Percentiles rank a stretch among this genome's conserved stretches.
phyloP scores from a whole-genome alignment of 1,284 basidiomycete species.

The Neolentinus lepideus region DNA sequence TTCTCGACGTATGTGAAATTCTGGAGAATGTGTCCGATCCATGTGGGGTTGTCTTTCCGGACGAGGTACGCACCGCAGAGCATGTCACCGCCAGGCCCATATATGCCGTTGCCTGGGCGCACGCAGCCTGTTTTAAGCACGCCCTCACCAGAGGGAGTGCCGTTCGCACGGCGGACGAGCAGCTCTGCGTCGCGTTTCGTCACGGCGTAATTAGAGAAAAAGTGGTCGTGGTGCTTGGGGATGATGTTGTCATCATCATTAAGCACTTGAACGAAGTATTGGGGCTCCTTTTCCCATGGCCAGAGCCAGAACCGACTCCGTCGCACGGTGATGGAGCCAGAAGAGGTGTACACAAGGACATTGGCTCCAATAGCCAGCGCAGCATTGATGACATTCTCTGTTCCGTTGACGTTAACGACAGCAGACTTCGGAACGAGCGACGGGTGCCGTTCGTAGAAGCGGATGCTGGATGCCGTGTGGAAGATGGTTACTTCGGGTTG shows the following conservation, averaged over 20 bases:
- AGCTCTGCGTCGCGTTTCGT: conserved; percentile 50
- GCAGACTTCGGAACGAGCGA: conserved; percentile 44
- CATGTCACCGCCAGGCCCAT: conserved; percentile 45
- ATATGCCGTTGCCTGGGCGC: conserved; percentile 59
- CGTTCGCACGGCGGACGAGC: conserved; percentile 49
- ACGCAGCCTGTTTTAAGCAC: conserved; percentile 59
- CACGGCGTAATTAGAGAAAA: conserved; percentile 65
- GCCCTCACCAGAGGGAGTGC: conserved; percentile 24
- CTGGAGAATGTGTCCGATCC: conserved; percentile 49
- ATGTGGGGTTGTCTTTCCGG: conserved; percentile 52
- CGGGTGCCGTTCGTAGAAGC: conserved; percentile 60
- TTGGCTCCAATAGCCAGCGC: conserved; percentile 35
- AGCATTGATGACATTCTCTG: conserved; percentile 52
- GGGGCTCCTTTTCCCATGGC: conserved; percentile 60
- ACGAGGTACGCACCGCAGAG: conserved; percentile 54
- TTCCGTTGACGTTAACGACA: conserved; percentile 57
- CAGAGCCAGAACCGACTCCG: conserved; percentile 55
- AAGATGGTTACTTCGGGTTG: conserved; percentile 51
- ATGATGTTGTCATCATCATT: conserved; percentile 44
- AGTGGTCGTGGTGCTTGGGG: conserved; percentile 44
- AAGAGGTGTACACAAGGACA: conserved; percentile 56
- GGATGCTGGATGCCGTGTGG: conserved; percentile 68
- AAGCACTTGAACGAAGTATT: conserved; percentile 47
- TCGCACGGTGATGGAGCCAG: conserved; percentile 46
- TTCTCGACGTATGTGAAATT: conserved; percentile 72